phyloP scores from a whole-genome alignment of 768 basidiomycete species.

The Nevesoporus exiguus region DNA sequence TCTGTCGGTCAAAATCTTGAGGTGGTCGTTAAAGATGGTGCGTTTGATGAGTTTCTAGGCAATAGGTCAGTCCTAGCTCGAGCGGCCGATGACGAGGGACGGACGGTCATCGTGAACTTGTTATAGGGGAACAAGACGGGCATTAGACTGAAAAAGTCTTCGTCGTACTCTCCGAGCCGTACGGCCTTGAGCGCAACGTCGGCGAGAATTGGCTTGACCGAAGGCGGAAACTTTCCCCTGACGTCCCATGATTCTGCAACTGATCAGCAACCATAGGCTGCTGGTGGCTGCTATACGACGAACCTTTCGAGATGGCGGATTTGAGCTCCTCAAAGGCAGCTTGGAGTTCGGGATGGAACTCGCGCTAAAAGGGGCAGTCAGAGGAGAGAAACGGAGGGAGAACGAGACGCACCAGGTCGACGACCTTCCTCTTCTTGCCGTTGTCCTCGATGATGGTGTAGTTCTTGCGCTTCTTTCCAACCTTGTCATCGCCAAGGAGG shows the following conservation, averaged over 20 bases:
- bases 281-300: background rate
- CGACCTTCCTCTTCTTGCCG: conserved; percentile 69
- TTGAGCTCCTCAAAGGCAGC: conserved; percentile 58
- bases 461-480: conserved; percentile 52
- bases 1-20: conserved; percentile 57
- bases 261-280: background rate
- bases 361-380: conserved; percentile 37
- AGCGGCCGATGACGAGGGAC: conserved; percentile 24
- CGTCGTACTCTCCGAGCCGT: conserved; percentile 83
- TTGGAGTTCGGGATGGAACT: conserved; percentile 73
- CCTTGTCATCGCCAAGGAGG: conserved; percentile 38
- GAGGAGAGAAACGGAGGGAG: background rate
- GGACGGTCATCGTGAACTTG: conserved; percentile 85
- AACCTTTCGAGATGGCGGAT: conserved; percentile 57
- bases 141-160: conserved; percentile 88
- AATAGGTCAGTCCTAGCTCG: conserved; percentile 6
- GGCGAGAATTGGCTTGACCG: conserved; percentile 69
- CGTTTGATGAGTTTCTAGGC: conserved; percentile 88
- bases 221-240: conserved; percentile 88
- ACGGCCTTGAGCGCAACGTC: conserved; percentile 75
- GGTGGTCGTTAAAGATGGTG: conserved; percentile 76
- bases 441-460: conserved; percentile 50
- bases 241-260: conserved; percentile 66
- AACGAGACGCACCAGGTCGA: conserved; percentile 52
- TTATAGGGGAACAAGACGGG: conserved; percentile 91